Evolutionary conservation across 441 rosid genomes (phyloP).

Genomic region (Breynia disticha): DNA sequence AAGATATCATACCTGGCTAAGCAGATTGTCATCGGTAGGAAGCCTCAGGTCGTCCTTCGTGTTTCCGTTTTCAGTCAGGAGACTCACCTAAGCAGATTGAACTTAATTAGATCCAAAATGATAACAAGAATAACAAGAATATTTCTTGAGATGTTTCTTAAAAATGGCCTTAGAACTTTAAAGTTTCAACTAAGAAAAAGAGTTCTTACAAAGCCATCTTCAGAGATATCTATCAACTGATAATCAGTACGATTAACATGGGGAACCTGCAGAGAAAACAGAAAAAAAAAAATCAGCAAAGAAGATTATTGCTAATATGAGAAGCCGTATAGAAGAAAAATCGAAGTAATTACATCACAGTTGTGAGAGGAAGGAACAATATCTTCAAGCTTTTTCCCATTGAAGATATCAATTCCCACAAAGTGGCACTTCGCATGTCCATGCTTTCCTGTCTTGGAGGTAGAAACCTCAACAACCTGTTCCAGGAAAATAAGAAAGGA

Average conservation of each 20-base stretch:
- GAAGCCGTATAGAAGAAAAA: not conserved
- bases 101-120: not conserved
- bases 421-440: slow-evolving; percentile 94
- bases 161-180: too few species aligned
- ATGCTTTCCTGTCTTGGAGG: slow-evolving; percentile 90
- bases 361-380: slow-evolving; percentile 91
- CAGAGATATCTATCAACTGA: slow-evolving; percentile 89
- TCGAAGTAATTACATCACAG: slow-evolving; percentile 50
- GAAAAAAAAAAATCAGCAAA: slow-evolving; percentile 3
- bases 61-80: slow-evolving; percentile 70
- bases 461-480: slow-evolving; percentile 91
- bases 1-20: slow-evolving; percentile 49
- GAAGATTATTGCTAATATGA: not conserved
- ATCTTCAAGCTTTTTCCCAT: slow-evolving; percentile 79
- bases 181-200: not conserved
- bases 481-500: not conserved
- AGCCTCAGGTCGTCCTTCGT: slow-evolving; percentile 90
- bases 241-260: slow-evolving; percentile 81
- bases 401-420: slow-evolving; percentile 82
- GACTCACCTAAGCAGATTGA: slow-evolving; percentile 47
- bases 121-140: too few species aligned
- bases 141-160: too few species aligned
- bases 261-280: slow-evolving; percentile 49
- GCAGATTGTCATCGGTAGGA: slow-evolving; percentile 71
- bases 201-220: slow-evolving; percentile 78